Base-by-base conservation (phyloP, 2,329 filamentous ascomycete species). In the Neurospora sp. region DNA sequence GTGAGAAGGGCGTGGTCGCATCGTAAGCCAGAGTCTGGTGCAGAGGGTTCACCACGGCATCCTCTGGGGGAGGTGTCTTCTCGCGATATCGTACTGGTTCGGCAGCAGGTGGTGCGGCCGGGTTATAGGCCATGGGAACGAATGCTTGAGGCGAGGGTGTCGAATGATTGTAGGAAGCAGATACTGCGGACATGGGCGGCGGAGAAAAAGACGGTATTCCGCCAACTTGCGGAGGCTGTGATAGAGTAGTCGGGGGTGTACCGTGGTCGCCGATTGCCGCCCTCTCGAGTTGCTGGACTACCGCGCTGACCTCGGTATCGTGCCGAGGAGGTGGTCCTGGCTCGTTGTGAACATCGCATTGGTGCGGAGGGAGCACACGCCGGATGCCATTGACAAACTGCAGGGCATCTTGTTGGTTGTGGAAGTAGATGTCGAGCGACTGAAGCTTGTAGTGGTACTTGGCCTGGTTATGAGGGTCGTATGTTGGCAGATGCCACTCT, bases 391-490 rank as follows among this genome's bases (percentile, higher is more conserved):
- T 90, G 71, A 93, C 81, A 73, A 94, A 92, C 70, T 88, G 85
- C 37, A 88, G 81, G 1, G 91, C 91, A 79, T 94, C 91, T 69
- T 88, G 84, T 71, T 88, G 87, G 0, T 88, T 92, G 90, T 91
- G 93, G 76, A 94, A 91, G 81, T 95, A 95, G 15, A 94, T 82
- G 76, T 94, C 91, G 70, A 94, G 78, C 0, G 89, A 90, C 77
- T 92, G 89, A 8, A 95, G 85, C 77, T 88, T 89, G 81, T 93
- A 93, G 83, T 93, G 87, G 78, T 93, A 93, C 78, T 91, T 92
- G 77, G 87, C 89, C 79, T 93, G 88, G 79, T 92, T 92, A 67
- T 84, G 84, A 2, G 88, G 87, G 78, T 94, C 91, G 77, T 86
- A 91, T 0, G 88, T 88, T 1, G 91, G 91, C 6, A 94, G 84